Percentiles rank a stretch among this genome's conserved stretches.
Conservation (phyloP, 371 early-diverging fungal species). For the Mucor mucedo region DNA sequence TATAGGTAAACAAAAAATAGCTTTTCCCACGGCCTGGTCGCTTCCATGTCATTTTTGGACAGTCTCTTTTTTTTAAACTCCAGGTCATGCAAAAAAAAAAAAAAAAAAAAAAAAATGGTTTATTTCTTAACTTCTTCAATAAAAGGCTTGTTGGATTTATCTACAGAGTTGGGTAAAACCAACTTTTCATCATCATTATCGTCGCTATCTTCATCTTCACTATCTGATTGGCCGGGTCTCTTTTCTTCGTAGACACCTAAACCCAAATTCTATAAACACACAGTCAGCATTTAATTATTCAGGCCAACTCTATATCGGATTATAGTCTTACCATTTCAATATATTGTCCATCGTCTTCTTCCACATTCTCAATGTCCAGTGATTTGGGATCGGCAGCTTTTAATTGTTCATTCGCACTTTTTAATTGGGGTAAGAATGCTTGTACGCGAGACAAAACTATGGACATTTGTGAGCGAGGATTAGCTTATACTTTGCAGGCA, state of each 20-base stretch:
- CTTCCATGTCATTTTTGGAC: neutral
- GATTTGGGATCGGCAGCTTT: slow-evolving; percentile 42
- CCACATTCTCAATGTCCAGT: slow-evolving; percentile 63
- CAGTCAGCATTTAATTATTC: neutral
- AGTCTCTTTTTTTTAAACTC: neutral
- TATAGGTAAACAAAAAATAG: neutral
- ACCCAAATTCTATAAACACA: slow-evolving; percentile 51
- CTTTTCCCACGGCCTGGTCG: slow-evolving; percentile 2
- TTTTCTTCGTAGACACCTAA: slow-evolving; percentile 63
- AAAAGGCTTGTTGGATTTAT: slow-evolving; percentile 23
- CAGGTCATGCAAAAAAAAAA: neutral
- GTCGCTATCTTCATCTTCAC: slow-evolving; percentile 40
- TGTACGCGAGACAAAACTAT: slow-evolving; percentile 59
- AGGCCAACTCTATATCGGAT: too few relatives aligned
- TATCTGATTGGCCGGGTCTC: slow-evolving; percentile 30
- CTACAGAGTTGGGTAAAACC: slow-evolving; percentile 41
- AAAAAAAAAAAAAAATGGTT: neutral
- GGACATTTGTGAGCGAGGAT: neutral
- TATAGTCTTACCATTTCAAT: slow-evolving; percentile 61
- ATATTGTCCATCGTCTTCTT: slow-evolving; percentile 56
- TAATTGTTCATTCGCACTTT: slow-evolving; percentile 58
- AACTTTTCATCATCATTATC: slow-evolving; percentile 41
- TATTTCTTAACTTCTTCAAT: slow-evolving; percentile 21
- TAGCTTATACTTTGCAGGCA: too few relatives aligned
- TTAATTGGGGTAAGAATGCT: slow-evolving; percentile 62